phyloP scores from a whole-genome alignment of 768 basidiomycete genomes.

The Sporobolomyces roseus region DNA sequence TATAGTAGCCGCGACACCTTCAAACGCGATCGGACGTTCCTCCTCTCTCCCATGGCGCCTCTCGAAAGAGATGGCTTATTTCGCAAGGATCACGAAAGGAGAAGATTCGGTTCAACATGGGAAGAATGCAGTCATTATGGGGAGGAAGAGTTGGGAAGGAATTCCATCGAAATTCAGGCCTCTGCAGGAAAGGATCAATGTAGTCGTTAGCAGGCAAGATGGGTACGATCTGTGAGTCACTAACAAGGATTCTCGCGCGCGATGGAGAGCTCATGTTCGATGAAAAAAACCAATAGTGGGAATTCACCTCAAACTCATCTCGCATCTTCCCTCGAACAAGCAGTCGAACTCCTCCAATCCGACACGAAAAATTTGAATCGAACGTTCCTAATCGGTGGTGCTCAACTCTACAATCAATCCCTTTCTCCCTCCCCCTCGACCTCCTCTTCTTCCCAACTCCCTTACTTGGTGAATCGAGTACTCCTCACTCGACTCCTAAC shows the following conservation, averaged over 20 bases:
- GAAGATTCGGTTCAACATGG: constrained; percentile 45
- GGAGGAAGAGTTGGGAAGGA: constrained; percentile 94
- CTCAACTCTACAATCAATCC: constrained; percentile 70
- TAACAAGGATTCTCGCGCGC: too few species aligned
- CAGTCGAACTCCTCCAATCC: constrained; percentile 30
- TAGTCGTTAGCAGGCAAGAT: constrained; percentile 66
- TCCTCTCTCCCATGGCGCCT: constrained; percentile 81
- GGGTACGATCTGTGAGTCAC: constrained; percentile 65
- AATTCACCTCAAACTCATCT: neutral
- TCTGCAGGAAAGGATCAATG: constrained; percentile 67
- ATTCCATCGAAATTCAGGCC: constrained; percentile 83
- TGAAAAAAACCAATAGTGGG: too few species aligned
- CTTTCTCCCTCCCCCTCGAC: constrained; percentile 50
- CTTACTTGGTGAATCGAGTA: constrained; percentile 67
- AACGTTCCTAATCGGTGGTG: constrained; percentile 87
- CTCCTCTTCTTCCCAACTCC: constrained; percentile 5
- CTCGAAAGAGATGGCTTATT: constrained; percentile 84
- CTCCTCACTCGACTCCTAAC: constrained; percentile 77
- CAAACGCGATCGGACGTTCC: constrained; percentile 79
- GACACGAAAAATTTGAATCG: constrained; percentile 50
- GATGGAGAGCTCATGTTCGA: too few species aligned
- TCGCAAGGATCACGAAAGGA: constrained; percentile 71
- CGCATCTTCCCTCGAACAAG: constrained; percentile 33
- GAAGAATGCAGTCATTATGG: constrained; percentile 83
- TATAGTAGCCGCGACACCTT: constrained; percentile 84